Base-by-base conservation (phyloP, 2,329 filamentous ascomycete genomes). In the Bisporella sp. region DNA sequence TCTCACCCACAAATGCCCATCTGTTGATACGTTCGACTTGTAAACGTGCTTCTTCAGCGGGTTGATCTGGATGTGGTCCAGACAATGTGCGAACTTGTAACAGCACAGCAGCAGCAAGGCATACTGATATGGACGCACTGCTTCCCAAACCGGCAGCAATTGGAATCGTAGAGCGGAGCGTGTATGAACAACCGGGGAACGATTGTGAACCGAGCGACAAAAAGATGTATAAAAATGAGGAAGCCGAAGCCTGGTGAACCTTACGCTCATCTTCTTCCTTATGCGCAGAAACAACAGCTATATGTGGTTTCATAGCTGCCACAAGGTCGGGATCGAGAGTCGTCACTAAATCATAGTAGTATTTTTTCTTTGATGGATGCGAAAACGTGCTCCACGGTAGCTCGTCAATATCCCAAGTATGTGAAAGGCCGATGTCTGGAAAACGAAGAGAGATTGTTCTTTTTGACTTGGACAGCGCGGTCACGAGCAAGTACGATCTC, bases 1-100 rank as follows among this genome's bases (percentile, higher is more conserved):
- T 87, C 68, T 99, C 93, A 29, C 87, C 87, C 1, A 99, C 93
- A 68, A 96, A 97, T 0, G 93, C 91, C 93, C 95, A 99, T 54
- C 87, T 81, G 69, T 99, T 99, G 71, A 99, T 96, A 56, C 92
- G 83, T 71, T 97, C 91, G 31, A 97, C 79, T 66, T 99, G 92
- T 41, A 90, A 70, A 53, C 87, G 83, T n/a, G 89, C 89, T 70
- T 99, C 93, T 49, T 89, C 84, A 1, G 82, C 71, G 4, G 90
- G 89, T 68, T 97, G 92, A 62, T 97, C 92, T 0, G 88, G 87
- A 65, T 97, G 92, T 1, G 93, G 93, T 0, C 90, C 90, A 1
- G 89, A 86, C 5, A 99, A 76, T 3, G 91, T 89, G 47, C 91
- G 85, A 56, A 95, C 85, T 68, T 97, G 93, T 49, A 95, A 74